Evolutionary conservation across 2,329 filamentous ascomycete genomes (phyloP).

Genomic region (Elsinoe batatas): DNA sequence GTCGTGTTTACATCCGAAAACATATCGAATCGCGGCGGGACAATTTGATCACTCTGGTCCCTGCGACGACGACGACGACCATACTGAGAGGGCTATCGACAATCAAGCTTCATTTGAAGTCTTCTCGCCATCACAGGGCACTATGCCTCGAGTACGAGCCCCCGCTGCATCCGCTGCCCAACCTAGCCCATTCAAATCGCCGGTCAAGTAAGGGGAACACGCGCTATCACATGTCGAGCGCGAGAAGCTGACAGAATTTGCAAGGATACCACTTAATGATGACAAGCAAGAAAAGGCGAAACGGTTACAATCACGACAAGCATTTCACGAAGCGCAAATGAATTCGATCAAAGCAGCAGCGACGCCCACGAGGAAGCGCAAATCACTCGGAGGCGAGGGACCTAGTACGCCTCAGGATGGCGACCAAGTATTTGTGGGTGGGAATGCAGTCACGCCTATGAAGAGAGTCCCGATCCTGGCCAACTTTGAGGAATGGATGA

Average conservation of each 20-base stretch:
- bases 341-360: conserved; percentile 80
- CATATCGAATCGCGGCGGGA: not conserved
- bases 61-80: not conserved
- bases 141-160: conserved; percentile 25
- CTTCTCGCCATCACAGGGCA: not conserved
- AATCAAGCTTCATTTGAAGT: not conserved
- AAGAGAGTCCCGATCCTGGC: conserved; percentile 91
- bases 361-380: conserved; percentile 58
- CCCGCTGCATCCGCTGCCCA: conserved; percentile 36
- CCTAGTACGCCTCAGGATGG: conserved; percentile 42
- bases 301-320: conserved; percentile 77
- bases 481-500: conserved; percentile 99
- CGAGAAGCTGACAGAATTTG: conserved; percentile 1
- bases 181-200: conserved; percentile 44
- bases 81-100: too few species aligned
- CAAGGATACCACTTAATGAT: conserved; percentile 89
- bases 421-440: conserved; percentile 54
- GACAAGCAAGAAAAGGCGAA: conserved; percentile 86
- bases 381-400: conserved; percentile 42
- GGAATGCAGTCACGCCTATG: conserved; percentile 80
- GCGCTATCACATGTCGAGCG: not conserved
- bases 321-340: conserved; percentile 80
- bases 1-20: conserved; percentile 4
- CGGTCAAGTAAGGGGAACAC: conserved; percentile 32
- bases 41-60: not conserved